Conservation (phyloP, 176 grass and related monocot species). For the Miscanthus lutarioriparius region DNA sequence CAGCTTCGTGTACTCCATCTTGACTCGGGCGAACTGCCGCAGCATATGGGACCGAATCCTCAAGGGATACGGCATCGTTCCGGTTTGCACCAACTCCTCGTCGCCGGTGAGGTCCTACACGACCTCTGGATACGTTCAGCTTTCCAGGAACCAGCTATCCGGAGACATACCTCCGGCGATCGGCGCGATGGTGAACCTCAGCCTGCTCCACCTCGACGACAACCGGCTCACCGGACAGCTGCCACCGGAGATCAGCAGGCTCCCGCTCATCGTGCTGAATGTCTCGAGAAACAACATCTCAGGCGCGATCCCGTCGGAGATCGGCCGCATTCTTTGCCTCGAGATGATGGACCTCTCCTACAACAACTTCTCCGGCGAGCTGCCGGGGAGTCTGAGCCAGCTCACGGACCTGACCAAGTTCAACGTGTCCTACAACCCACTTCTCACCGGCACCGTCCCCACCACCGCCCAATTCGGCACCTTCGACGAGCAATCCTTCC, state of each 20-base stretch:
- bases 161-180: constrained; percentile 60
- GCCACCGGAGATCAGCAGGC: constrained; percentile 45
- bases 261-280: constrained; percentile 80
- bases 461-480: constrained; percentile 47
- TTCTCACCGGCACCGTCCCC: constrained; percentile 58
- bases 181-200: constrained; percentile 58
- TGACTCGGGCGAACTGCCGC: constrained; percentile 73
- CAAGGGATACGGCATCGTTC: constrained; percentile 79
- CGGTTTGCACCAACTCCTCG: constrained; percentile 60
- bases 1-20: constrained; percentile 72
- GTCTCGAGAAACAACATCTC: constrained; percentile 66
- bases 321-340: constrained; percentile 64
- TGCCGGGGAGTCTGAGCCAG: constrained; percentile 57
- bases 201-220: constrained; percentile 67
- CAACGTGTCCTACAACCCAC: constrained; percentile 80
- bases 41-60: constrained; percentile 61
- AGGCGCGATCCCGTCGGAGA: constrained; percentile 58
- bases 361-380: constrained; percentile 87
- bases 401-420: constrained; percentile 62
- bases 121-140: constrained; percentile 77
- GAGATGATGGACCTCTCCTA: constrained; percentile 60
- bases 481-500: constrained; percentile 74
- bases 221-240: constrained; percentile 57
- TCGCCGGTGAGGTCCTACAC: constrained; percentile 48
- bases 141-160: constrained; percentile 69